Base-by-base conservation (phyloP, 306 rosid species). In the Citrullus amarus region DNA sequence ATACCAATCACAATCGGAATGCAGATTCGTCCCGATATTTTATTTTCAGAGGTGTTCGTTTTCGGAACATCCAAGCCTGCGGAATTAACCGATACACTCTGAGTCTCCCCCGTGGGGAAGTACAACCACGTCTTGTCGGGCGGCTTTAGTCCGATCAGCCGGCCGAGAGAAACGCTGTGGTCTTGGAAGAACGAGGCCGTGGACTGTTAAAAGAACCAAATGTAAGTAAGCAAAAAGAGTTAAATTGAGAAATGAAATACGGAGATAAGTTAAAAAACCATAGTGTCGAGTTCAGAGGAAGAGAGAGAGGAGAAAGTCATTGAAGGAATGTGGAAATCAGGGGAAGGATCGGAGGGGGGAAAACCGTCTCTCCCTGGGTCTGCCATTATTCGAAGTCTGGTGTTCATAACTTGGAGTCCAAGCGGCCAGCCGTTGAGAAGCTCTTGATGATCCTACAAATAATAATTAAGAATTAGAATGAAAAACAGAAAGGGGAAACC, bases 261-360 rank as follows among this genome's bases (percentile, higher is more conserved):
- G 32, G 73, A 66, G 25, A 36, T 20, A 14, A 13, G 10, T 70
- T 67, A 4, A 43, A 34, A 3, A 28, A 93, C 98, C 98, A 87
- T 87, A 15, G 97, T 93, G 70, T 91, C 97, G 25, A 93, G 96
- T 83, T 85, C 87, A 78, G 98, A 91, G 86, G 98, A 91, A 61
- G 91, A 90, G 59, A 90, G 82, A 57, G 97, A 91, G 63, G 98
- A 88, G 89, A 90, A 86, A 85, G 96, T 93, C 39, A 79, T 69
- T 16, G 93, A 90, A 67, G 90, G 88, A 11, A 81, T 12, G 78
- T 79, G 90, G 77, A 77, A 28, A 38, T 18, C 9, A 62, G 82
- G 71, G 84, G 78, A 80, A 59, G 80, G 87, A 34, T 46, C 1
- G 54, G 54, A 0, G 4, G 54, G 5, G 0, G 54, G 6, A 12